Evolutionary conservation across 2,329 filamentous ascomycete genomes (phyloP), one percentile per base, ranked within the genome.

Genomic region (Hirsutella minnesotensis): DNA sequence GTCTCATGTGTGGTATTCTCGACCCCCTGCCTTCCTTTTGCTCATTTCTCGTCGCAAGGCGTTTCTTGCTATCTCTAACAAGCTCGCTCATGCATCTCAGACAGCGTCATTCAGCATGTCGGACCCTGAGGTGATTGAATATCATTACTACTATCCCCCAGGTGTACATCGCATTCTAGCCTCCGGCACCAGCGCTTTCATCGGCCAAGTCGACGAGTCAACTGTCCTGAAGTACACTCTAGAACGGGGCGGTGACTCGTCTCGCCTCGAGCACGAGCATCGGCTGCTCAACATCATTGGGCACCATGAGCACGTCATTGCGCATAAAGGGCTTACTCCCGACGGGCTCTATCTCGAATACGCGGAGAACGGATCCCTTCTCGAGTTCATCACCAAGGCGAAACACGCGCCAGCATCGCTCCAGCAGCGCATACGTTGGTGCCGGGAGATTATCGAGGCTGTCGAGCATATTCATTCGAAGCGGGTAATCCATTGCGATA

Each of bases 151-250:
- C 29, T 38, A 9, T 27, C 46, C 43, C 9, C 40, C 35, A 16
- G 41, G 46, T 2, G 44, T 47, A 10, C 37, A 34, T 34, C 20
- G 27, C n/a, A 24, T 46, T 37, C 30, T 47, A 35, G 38, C 43
- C 38, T 43, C 30, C 9, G 46, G 43, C 33, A 40, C 40, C 24
- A 46, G 46, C 19, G 41, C 46, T 15, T 51, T 42, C 39, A 50
- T 54, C 39, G 49, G 51, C 18, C 44, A 50, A 39, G 49, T 53
- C 24, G 46, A 53, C 22, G 44, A 50, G 15, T 48, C 44, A 4
- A 52, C 48, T 18, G 42, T 54, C 41, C 29, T 54, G 16, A 52
- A 53, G 40, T 53, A 52, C 44, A 40, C 49, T 24, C 47, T 51
- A 29, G 43, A 41, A 22, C 42, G 39, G 9, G 43, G 42, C 21